These are phyloP conservation scores for Cyanidium caldarium DNA, from an alignment of 23 red algal species.

Conservation along the genomic window DNA sequence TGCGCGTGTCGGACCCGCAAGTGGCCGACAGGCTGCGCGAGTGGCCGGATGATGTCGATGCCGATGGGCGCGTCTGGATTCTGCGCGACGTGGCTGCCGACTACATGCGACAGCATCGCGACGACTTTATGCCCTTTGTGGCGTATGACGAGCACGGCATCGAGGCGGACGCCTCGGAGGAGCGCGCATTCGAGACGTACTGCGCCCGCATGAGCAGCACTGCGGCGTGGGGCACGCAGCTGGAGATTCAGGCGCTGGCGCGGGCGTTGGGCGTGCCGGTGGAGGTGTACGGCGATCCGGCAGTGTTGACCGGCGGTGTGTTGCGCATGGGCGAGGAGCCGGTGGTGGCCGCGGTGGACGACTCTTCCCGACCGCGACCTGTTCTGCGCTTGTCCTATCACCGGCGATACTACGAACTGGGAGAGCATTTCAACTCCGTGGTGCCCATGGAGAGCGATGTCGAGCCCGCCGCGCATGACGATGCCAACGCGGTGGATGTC, in stretches of 20 bases:
- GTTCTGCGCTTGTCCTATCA: constrained; percentile 49
- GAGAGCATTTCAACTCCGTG: constrained; percentile 67
- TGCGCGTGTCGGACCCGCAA: no score
- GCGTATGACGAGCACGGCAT: constrained; percentile 12
- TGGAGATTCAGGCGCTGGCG: constrained; percentile 43
- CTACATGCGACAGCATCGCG: constrained; percentile 10
- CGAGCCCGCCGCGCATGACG: no score
- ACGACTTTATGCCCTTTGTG: constrained; percentile 53
- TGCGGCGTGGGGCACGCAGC: constrained; percentile 56
- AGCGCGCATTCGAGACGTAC: constrained; percentile 5
- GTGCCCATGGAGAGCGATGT: constrained; percentile 15
- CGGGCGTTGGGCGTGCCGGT: constrained; percentile 15
- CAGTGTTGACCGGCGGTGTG: constrained; percentile 22
- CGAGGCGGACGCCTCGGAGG: constrained; percentile 10
- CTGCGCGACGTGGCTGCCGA: constrained; percentile 18
- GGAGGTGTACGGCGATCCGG: constrained; percentile 44
- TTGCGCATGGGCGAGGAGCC: constrained; percentile 22
- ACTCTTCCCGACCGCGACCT: no score
- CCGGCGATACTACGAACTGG: constrained; percentile 39
- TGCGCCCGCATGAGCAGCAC: constrained; percentile 22
- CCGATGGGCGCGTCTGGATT: neutral
- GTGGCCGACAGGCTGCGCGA: no score
- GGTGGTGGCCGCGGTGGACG: no score
- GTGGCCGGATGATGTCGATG: neutral
- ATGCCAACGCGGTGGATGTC: no score